phyloP scores from a whole-genome alignment of 2,329 filamentous ascomycete species.

The Cadophora malorum region DNA sequence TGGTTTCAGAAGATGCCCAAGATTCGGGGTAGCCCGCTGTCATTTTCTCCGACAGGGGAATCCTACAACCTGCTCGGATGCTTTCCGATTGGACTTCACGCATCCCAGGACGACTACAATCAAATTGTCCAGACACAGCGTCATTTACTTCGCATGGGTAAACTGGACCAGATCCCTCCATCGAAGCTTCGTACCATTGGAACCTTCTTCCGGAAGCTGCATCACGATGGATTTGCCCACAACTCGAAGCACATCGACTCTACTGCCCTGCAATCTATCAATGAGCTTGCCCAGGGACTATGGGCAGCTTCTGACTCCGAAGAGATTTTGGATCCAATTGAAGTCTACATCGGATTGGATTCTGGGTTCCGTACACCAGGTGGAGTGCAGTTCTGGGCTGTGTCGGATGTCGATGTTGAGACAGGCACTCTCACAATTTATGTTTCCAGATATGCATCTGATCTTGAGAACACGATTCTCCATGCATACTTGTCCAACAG shows the following conservation, averaged over 20 bases:
- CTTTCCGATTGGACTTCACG: slow-evolving; percentile 18
- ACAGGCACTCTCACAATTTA: slow-evolving; percentile 19
- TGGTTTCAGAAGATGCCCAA: slow-evolving; percentile 20
- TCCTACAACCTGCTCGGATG: slow-evolving; percentile 19
- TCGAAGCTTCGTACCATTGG: slow-evolving; percentile 15
- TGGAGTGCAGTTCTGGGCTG: slow-evolving; percentile 19
- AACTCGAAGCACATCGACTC: slow-evolving; percentile 11
- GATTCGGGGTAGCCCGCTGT: slow-evolving; percentile 18
- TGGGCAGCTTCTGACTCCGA: slow-evolving; percentile 18
- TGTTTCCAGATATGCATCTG: slow-evolving; percentile 18
- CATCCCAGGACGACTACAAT: slow-evolving; percentile 13
- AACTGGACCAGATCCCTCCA: slow-evolving; percentile 16
- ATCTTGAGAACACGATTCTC: slow-evolving; percentile 12
- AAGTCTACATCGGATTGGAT: slow-evolving; percentile 20
- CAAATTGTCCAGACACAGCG: slow-evolving; percentile 19
- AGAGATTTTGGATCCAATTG: slow-evolving; percentile 18
- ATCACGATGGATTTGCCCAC: slow-evolving; percentile 7
- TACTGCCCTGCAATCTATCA: slow-evolving; percentile 12
- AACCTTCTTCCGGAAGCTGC: slow-evolving; percentile 10
- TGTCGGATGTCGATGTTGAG: slow-evolving; percentile 16
- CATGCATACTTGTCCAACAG: slow-evolving; percentile 18
- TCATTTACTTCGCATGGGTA: slow-evolving; percentile 12
- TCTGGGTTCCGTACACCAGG: slow-evolving; percentile 16
- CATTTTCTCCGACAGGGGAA: slow-evolving; percentile 19
- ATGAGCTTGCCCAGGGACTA: slow-evolving; percentile 13